These are phyloP conservation scores for Monosporascus ibericus DNA, from an alignment of 2,329 filamentous ascomycete species.

Conservation along the genomic window DNA sequence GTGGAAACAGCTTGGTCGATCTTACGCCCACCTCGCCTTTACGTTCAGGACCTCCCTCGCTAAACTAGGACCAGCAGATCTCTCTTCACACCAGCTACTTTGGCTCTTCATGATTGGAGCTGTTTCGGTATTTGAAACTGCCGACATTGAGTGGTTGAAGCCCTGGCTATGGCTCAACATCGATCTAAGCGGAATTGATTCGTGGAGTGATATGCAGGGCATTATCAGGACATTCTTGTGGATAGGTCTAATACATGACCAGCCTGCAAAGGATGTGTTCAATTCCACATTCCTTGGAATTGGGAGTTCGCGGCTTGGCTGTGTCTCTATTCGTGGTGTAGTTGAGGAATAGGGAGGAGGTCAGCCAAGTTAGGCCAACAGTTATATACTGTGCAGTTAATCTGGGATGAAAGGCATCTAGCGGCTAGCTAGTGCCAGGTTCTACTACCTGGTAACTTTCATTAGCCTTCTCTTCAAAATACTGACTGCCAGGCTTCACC, in stretches of 20 bases:
- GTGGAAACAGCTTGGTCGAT: conserved; percentile 22
- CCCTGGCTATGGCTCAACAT: conserved; percentile 15
- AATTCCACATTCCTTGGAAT: conserved; percentile 2
- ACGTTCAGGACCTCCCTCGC: conserved; percentile 9
- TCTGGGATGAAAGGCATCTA: too few relatives aligned
- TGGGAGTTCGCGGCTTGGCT: too few relatives aligned
- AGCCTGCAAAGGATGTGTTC: conserved; percentile 19
- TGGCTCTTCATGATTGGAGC: conserved; percentile 21
- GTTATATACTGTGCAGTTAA: too few relatives aligned
- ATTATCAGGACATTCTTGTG: conserved; percentile 24
- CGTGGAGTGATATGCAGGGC: conserved; percentile 17
- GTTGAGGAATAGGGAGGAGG: too few relatives aligned
- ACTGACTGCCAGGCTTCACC: too few relatives aligned
- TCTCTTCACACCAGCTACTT: conserved; percentile 12
- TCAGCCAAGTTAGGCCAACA: too few relatives aligned
- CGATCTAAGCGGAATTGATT: conserved; percentile 7
- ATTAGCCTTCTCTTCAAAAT: too few relatives aligned
- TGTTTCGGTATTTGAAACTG: conserved; percentile 15
- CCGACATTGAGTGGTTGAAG: conserved; percentile 15
- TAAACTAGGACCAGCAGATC: conserved; percentile 3
- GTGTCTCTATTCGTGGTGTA: accelerated
- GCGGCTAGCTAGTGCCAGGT: too few relatives aligned
- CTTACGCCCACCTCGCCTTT: conserved; percentile 12
- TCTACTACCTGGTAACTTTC: too few relatives aligned
- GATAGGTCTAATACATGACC: conserved; percentile 25